Conservation (phyloP, 2,329 filamentous ascomycete genomes). For the Fragosphaeria purpurea region DNA sequence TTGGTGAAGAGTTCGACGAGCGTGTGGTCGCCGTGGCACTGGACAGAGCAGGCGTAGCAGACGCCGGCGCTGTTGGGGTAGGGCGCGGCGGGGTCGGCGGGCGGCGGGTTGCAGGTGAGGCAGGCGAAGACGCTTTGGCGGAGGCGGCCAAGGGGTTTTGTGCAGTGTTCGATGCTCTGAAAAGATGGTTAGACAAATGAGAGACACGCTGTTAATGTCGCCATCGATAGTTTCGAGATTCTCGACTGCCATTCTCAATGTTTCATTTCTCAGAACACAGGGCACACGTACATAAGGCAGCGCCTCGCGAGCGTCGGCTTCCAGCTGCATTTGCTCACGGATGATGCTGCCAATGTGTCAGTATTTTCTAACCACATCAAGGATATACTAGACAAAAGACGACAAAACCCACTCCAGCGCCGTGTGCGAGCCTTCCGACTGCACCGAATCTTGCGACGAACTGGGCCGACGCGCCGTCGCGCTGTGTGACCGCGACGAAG, state of each 20-base stretch:
- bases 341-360: conserved; percentile 56
- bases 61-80: conserved; percentile 65
- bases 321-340: conserved; percentile 76
- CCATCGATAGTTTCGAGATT: too few species aligned
- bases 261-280: too few species aligned
- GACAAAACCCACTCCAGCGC: conserved; percentile 49
- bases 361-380: background rate
- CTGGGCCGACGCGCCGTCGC: conserved; percentile 40
- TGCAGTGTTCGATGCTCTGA: conserved; percentile 89
- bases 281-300: conserved; percentile 66
- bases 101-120: conserved; percentile 81
- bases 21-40: conserved; percentile 90
- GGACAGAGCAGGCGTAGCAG: conserved; percentile 94
- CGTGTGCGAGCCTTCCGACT: conserved; percentile 57
- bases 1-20: conserved; percentile 95
- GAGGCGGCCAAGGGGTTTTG: conserved; percentile 76
- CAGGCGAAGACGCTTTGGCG: conserved; percentile 88
- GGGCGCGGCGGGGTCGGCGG: conserved; percentile 48
- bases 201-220: too few species aligned
- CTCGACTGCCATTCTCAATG: too few species aligned
- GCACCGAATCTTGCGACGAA: conserved; percentile 51
- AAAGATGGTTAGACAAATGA: background rate
- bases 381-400: too few species aligned
- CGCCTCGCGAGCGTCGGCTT: conserved; percentile 89
- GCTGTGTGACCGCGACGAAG: conserved; percentile 25